Base-by-base conservation (phyloP, 2,329 filamentous ascomycete species). In the Aspergillus brunneoviolaceus region DNA sequence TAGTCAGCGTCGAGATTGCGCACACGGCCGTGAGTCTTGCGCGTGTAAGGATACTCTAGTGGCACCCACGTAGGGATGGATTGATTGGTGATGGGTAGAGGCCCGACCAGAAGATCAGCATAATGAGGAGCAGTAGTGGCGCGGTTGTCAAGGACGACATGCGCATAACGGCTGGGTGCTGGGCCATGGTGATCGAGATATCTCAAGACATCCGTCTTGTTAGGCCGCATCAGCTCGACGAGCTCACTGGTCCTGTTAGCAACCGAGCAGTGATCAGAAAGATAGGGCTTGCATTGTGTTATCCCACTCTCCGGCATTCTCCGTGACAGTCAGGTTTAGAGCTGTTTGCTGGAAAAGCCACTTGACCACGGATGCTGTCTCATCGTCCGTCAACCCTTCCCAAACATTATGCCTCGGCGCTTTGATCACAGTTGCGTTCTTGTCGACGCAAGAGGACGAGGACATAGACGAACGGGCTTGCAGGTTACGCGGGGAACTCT, bases 1-100 rank as follows among this genome's bases (percentile, higher is more conserved):
- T 50, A 39, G 48, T 63, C 61, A 9, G 61, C 56, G 45, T 63
- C 57, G 11, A 63, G 49, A 42, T 63, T 63, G 23, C 61, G 61
- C 29, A 63, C 61, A 45, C 48, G 59, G 2, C 61, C 61, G 16
- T 57, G 49, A 6, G 56, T 57, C 14, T 61, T 63, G 33, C 59
- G 61, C 6, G 61, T 63, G 23, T 57, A 61, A 12, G 53, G 59
- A 19, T 49, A 61, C 31, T 61, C 61, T 7, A 63, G 51, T 10
- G 57, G 51, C 14, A 47, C 27, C 61, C 61, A 63, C 2, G 47
- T 29, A 23, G 58, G 52, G 5, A 10, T 27, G 42, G 59, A 45
- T 7, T 45, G n/a, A 12, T 56, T 55, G 6, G 47, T 51, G 19
- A 63, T 51, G 2, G 59, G 59, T 25, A 63, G 33, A 16, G 61